These are phyloP conservation scores for Coelastrella sp. DNA, from an alignment of 139 green algal species.

Conservation along the genomic window DNA sequence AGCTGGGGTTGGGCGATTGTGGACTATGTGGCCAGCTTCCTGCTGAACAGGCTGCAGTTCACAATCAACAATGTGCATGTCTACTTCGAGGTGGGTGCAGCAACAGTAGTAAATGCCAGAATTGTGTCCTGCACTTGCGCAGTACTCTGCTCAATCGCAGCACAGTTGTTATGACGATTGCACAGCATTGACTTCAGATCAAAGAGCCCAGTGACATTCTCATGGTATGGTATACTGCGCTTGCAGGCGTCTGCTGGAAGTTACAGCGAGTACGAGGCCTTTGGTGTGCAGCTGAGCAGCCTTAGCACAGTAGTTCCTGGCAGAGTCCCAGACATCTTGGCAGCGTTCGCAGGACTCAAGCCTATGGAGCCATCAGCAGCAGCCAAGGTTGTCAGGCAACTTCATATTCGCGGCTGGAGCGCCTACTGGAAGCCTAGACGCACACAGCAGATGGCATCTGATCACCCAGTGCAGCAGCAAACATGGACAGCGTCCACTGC, in stretches of 20 bases:
- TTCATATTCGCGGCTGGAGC: slow-evolving; percentile 48
- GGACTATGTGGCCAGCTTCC: slow-evolving; percentile 64
- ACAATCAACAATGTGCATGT: slow-evolving; percentile 77
- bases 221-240: not conserved
- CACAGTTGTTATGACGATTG: no score
- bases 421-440: slow-evolving; percentile 49
- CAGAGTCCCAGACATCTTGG: not conserved
- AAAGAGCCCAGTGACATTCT: not conserved
- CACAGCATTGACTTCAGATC: no score
- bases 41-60: slow-evolving; percentile 82
- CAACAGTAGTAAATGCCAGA: not conserved
- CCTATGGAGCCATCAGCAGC: not conserved
- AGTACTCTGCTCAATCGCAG: no score
- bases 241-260: slow-evolving; percentile 22
- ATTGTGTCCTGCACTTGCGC: not conserved
- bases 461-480: no score
- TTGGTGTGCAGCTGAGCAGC: slow-evolving; percentile 36
- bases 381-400: slow-evolving; percentile 39
- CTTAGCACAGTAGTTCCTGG: slow-evolving; percentile 9
- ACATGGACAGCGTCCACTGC: not conserved
- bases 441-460: slow-evolving; percentile 25
- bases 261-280: slow-evolving; percentile 31
- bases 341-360: slow-evolving; percentile 22
- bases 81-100: slow-evolving; percentile 68
- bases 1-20: slow-evolving; percentile 59